Conservation (phyloP, 2,329 filamentous ascomycete species). For the Kalmusia sp. region DNA sequence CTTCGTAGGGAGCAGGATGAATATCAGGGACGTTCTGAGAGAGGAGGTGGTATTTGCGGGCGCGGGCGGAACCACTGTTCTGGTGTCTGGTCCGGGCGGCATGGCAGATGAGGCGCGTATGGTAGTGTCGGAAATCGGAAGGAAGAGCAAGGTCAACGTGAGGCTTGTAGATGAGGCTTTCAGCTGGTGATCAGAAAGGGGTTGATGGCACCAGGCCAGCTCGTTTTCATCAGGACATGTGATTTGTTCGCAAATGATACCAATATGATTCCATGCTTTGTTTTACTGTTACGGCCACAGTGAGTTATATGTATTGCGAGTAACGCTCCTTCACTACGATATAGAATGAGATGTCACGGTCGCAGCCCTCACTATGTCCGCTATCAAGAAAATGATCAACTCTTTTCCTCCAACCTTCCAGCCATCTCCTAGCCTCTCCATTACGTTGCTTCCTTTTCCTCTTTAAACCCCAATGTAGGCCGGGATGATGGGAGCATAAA, state of each 20-base stretch:
- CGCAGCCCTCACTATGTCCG: too few species aligned
- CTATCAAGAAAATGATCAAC: too few species aligned
- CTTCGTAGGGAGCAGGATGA: conserved; percentile 10
- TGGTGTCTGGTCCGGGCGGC: conserved; percentile 12
- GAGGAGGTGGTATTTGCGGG: conserved; percentile 7
- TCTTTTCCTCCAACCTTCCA: too few species aligned
- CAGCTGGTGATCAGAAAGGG: conserved; percentile 15
- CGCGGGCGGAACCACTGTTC: conserved; percentile 3
- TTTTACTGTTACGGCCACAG: too few species aligned
- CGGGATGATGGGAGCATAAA: too few species aligned
- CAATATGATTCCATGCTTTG: neutral
- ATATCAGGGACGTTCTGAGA: conserved; percentile 8
- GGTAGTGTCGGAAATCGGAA: conserved; percentile 11
- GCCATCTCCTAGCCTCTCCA: too few species aligned
- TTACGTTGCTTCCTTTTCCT: too few species aligned
- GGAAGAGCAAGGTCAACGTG: conserved; percentile 6
- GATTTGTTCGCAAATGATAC: neutral
- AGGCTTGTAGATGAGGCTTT: conserved; percentile 14
- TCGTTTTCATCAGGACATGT: too few species aligned
- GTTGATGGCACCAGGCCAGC: neutral
- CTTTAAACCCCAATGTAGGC: too few species aligned
- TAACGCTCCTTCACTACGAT: too few species aligned
- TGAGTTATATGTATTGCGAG: too few species aligned
- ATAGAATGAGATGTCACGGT: too few species aligned
- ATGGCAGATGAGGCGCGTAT: conserved; percentile 15